Percentiles rank a stretch among this genome's conserved stretches.
These are phyloP conservation scores for Phytophthora kernoviae DNA, from an alignment of 352 stramenopile species.

Conservation along the genomic window DNA sequence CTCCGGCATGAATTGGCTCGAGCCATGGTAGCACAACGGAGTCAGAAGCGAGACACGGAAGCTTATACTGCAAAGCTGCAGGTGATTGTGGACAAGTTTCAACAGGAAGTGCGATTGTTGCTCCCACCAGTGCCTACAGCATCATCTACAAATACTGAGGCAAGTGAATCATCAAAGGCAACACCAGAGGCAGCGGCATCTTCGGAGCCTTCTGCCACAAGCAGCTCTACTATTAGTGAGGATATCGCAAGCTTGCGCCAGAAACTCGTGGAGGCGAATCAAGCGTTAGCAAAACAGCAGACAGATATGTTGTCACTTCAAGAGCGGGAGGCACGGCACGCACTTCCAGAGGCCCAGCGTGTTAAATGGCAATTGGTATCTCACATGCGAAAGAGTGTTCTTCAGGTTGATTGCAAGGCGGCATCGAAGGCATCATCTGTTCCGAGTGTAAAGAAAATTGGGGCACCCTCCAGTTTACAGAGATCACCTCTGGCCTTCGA, in stretches of 20 bases:
- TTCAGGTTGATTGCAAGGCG: conserved; percentile 61
- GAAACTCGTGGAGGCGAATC: conserved; percentile 71
- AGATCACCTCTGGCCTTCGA: conserved; percentile 43
- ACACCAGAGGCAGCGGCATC: not conserved
- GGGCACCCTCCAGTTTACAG: not conserved
- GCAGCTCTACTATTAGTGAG: conserved; percentile 34
- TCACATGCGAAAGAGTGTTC: conserved; percentile 66
- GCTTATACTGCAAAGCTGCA: conserved; percentile 53
- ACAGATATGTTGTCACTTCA: conserved; percentile 69
- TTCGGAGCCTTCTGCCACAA: not conserved
- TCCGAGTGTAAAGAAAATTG: conserved; percentile 20
- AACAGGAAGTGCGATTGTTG: conserved; percentile 56
- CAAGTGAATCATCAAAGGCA: conserved; percentile 3
- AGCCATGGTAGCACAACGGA: conserved; percentile 49
- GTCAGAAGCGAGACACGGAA: conserved; percentile 45
- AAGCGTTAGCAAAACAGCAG: conserved; percentile 63
- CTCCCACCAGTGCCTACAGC: conserved; percentile 29
- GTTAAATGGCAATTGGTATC: conserved; percentile 69
- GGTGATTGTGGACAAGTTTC: conserved; percentile 59
- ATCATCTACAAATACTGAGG: not conserved
- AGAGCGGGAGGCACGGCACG: conserved; percentile 67
- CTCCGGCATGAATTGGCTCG: conserved; percentile 67
- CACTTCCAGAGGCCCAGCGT: conserved; percentile 62
- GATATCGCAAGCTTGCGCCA: conserved; percentile 62
- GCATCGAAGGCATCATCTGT: conserved; percentile 17